A percentile compares a stretch with the other conserved stretches of the same genome.
Evolutionary conservation across 352 stramenopile genomes (phyloP).

Genomic region (Pythium plurisporium): DNA sequence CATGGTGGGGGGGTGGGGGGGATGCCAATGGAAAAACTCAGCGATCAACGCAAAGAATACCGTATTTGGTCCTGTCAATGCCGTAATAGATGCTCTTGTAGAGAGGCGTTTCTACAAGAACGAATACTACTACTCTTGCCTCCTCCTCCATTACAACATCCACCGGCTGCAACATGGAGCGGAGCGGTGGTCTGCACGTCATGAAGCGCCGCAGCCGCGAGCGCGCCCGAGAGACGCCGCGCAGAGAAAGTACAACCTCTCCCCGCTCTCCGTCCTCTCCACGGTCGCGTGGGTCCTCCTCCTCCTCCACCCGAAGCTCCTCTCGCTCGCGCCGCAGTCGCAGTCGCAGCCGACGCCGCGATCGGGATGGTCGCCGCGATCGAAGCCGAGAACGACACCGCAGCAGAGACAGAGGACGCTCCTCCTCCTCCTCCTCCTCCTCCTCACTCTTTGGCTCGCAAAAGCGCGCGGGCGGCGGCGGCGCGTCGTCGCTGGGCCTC

Average conservation of each 20-base stretch:
- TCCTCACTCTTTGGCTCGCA: constrained; percentile 27
- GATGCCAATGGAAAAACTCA: too few relatives aligned
- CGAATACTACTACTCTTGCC: neutral
- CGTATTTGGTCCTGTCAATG: too few relatives aligned
- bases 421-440: constrained; percentile 1
- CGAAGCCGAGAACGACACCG: neutral
- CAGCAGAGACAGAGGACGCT: neutral
- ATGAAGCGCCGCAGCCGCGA: constrained; percentile 24
- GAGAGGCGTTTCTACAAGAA: constrained; percentile 2
- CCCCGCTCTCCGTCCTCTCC: neutral
- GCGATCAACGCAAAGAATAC: too few relatives aligned
- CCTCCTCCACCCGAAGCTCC: too few relatives aligned
- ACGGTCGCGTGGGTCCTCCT: too few relatives aligned
- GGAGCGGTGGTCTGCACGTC: constrained; percentile 23
- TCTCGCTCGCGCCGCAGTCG: constrained; percentile 12
- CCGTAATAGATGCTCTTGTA: neutral
- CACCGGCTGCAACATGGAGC: constrained; percentile 17
- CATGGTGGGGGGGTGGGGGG: too few relatives aligned
- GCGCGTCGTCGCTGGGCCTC: constrained; percentile 46
- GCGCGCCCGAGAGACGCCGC: neutral
- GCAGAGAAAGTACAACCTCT: neutral
- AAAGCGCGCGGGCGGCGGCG: neutral
- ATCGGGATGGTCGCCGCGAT: neutral
- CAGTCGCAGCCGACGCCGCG: constrained; percentile 12
- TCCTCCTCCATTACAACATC: too few relatives aligned